Evolutionary conservation across 192 early-diverging fungal species (phyloP), one percentile per base, ranked within the genome.

Genomic region (Jimgerdemannia flammicorona): DNA sequence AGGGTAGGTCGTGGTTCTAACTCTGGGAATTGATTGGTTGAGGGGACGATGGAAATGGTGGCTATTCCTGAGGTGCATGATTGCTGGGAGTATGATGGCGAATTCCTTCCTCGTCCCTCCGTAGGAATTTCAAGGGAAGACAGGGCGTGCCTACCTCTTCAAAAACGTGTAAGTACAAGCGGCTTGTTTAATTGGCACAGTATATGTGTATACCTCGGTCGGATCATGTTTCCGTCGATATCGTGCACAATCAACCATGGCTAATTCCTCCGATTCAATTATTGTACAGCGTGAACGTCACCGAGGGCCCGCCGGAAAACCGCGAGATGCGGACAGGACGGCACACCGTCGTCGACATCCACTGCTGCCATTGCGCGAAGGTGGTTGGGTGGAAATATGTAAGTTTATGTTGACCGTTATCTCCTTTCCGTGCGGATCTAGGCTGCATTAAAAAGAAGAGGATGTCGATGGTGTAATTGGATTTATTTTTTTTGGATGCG

Each of bases 311-410:
- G 19, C 80, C 83, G 7, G 83, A 87, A 63, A 83, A 87, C 43
- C 74, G 91, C 17, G 71, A 54, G 18, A 95, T 94, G 92, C 89
- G 87, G 69, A 93, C 93, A n/a, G 93, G 93, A 3, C 64, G 86
- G 42, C 93, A 95, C 72, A 88, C 87, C 4, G 91, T 95, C 43
- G 75, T 84, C 20, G 90, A 93, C 70, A 90, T 95, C 69, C 80
- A 75, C 68, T 95, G 93, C 74, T 80, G 75, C 59, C 78, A 80
- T 4, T 91, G 90, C 63, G 68, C 74, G 40, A 70, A 75, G 4
- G 75, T 90, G n/a, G 67, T 90, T 20, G 90, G 90, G 2, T 91
- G 90, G 89, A 90, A 85, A 86, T 91, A 91, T 74, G 88, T 89
- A 79, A 73, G 83, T 59, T 59, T 14, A 29, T 29, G 29, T 29